Conservation (phyloP, 129 eudicot genomes). For the Daucus carota region DNA sequence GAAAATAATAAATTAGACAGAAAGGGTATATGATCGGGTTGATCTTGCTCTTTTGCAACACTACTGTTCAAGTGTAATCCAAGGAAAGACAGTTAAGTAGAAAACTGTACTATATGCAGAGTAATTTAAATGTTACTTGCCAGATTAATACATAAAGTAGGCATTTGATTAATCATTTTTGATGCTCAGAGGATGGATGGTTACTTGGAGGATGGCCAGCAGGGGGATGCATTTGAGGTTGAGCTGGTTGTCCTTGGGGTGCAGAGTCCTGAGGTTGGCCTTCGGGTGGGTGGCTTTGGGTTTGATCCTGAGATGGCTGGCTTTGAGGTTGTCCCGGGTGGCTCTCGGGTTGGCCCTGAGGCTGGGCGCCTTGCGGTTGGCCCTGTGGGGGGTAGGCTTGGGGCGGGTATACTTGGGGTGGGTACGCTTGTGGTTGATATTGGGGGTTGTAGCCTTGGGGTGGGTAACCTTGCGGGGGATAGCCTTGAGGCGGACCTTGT, state of each 20-base stretch:
- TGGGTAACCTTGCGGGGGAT: conserved; percentile 56
- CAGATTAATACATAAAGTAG: not conserved
- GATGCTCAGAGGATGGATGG: not conserved
- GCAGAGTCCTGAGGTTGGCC: conserved; percentile 46
- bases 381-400: conserved; percentile 7
- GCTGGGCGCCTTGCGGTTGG: conserved; percentile 44
- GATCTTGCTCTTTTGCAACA: not conserved
- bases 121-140: not conserved
- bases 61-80: not conserved
- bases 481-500: conserved; percentile 48
- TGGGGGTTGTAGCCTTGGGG: conserved; percentile 35
- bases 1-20: no score
- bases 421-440: conserved; percentile 29
- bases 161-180: not conserved
- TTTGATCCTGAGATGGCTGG: conserved; percentile 45
- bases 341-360: conserved; percentile 42
- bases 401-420: conserved; percentile 6
- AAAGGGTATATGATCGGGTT: no score
- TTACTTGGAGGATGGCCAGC: not conserved
- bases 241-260: conserved; percentile 40
- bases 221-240: conserved; percentile 5
- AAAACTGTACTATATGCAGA: not conserved
- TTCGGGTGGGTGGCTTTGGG: conserved; percentile 54
- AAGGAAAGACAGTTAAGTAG: not conserved
- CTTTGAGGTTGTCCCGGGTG: conserved; percentile 50